Evolutionary conservation across 495 filamentous ascomycete species (phyloP), one percentile per base, ranked within the genome.

Genomic region (Hypoxylon cercidicola): DNA sequence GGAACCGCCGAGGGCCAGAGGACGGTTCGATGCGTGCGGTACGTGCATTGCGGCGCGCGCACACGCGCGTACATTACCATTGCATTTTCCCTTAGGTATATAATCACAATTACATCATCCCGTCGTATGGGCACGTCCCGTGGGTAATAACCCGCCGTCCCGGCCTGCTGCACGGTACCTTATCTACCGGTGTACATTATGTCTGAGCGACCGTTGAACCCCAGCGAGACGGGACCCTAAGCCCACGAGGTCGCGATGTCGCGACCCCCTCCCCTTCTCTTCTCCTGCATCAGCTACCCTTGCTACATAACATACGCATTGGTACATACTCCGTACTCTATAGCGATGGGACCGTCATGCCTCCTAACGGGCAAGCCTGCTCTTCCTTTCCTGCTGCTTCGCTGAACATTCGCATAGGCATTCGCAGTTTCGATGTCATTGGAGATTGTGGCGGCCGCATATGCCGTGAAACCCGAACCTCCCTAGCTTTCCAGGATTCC

Each of bases 121-220:
- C 64, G 64, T 60, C 65, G 60, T 60, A 68, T 55, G 37, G 39
- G 32, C 49, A 23, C 34, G 25, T 23, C 41, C 54, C 48, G 30
- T 32, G 59, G 53, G 64, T 68, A 68, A 68, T 64, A 68, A 64
- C 60, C 65, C 65, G 65, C 48, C 13, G n/a, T 64, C 55, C 65
- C 65, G 65, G 55, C 65, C 39, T 68, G 60, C 65, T 32, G 60
- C 60, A 48, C 40, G 55, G 40, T 49, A 60, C 20, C 43, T 21
- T 45, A 16, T 44, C 46, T 53, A 64, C 60, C 45, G 35, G 45
- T 46, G 46, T 62, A 52, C 44, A 58, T 60, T 60, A 62, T 46
- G 39, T 52, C 48, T 15, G 28, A 60, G 49, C 25, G 18, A 55
- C 55, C 55, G 54, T 58, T 63, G 2, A 55, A 23, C 48, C 53